Base-by-base conservation (phyloP, 805 yeast species). In the Suhomyces sp. region DNA sequence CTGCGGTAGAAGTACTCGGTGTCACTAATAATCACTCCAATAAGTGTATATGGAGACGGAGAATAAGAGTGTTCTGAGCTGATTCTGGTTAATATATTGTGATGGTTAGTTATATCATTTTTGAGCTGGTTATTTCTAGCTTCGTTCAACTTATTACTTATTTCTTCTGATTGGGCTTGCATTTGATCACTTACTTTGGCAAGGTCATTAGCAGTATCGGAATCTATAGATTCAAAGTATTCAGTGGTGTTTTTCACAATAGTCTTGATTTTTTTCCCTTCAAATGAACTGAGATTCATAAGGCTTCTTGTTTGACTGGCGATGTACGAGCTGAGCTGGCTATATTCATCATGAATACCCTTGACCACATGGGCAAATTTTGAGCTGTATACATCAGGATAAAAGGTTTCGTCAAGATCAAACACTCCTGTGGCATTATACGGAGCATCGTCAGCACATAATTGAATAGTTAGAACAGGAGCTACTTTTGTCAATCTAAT, bases 211-310 rank as follows among this genome's bases (percentile, higher is more conserved):
- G 50, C 47, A 5, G 54, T 60, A 1, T 44, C 43, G 13, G 56
- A 58, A n/a, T 51, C 54, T 9, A 53, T 45, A 5, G 29, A 15
- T 15, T 52, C 49, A 8, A 71, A 46, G 48, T 63, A 59, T 3
- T 54, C 50, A 4, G 61, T 57, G 1, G 71, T 51, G 10, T 61
- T 62, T 24, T 54, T 54, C 24, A 75, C 54, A 22, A 74, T 57
- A 1, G 57, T 54, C 37, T 60, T 65, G 21, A 74, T 62, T 19
- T 62, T 61, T 56, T 73, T 73, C 1, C 79, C 79, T 55, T 72
- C 76, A 53, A 73, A 74, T 25, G 73, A 65, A 54, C 61, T 72
- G 43, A 65, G 53, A 6, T 58, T 56, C 71, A 73, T 66, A 22
- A 73, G 60, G 33, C 64, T 58, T 22, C 61, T 60, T 31, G 66